Evolutionary conservation across 2,329 filamentous ascomycete genomes (phyloP).

Genomic region (Talaromyces amestolkiae): DNA sequence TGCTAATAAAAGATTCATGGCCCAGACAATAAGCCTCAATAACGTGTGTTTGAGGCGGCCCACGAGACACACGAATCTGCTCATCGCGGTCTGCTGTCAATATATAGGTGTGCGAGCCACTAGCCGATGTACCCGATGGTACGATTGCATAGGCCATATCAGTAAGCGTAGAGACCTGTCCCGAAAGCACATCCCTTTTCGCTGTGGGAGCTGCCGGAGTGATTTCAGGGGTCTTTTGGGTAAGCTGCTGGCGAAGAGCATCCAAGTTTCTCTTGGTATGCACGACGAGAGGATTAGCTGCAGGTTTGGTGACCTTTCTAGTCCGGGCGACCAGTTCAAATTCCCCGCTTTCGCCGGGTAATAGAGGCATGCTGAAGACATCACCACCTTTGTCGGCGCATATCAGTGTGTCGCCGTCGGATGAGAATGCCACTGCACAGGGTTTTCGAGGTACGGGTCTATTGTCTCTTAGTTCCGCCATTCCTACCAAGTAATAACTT

Average conservation of each 20-base stretch:
- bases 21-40: conserved; percentile 89
- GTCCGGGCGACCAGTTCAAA: conserved; percentile 18
- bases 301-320: conserved; percentile 47
- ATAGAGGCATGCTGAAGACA: conserved; percentile 81
- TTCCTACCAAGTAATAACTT: background rate
- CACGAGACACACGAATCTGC: conserved; percentile 85
- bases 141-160: conserved; percentile 61
- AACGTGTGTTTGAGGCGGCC: conserved; percentile 76
- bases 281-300: conserved; percentile 59
- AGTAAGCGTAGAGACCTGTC: conserved; percentile 94
- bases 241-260: conserved; percentile 57
- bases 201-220: conserved; percentile 54
- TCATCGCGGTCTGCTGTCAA: conserved; percentile 69
- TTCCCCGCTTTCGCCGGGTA: conserved; percentile 39
- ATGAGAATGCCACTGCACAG: conserved; percentile 68
- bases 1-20: conserved; percentile 80
- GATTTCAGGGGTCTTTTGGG: conserved; percentile 42
- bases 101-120: conserved; percentile 55
- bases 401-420: conserved; percentile 70
- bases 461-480: conserved; percentile 1
- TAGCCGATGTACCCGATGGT: conserved; percentile 48
- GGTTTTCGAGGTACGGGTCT: conserved; percentile 88
- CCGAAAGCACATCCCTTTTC: conserved; percentile 74
- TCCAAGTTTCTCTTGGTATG: conserved; percentile 61
- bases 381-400: conserved; percentile 95